Conservation (phyloP, 2,329 filamentous ascomycete species). For the Fusarium mundagurra region DNA sequence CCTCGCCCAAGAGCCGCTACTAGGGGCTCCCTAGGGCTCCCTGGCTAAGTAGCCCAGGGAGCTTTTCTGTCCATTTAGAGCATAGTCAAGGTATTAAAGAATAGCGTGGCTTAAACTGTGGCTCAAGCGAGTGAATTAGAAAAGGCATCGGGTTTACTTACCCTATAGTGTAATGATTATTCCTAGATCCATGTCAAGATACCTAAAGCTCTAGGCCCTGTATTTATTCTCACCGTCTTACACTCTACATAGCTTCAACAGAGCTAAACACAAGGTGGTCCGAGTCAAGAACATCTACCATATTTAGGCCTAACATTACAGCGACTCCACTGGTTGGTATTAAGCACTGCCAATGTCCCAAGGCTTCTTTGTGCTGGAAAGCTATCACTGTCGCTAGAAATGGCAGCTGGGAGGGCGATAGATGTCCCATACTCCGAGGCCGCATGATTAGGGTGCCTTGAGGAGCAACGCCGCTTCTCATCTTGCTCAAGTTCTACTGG, state of each 20-base stretch:
- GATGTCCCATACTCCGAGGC: not conserved
- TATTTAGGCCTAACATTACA: no score
- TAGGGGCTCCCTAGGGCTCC: constrained; percentile 3
- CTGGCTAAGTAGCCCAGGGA: not conserved
- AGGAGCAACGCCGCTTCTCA: not conserved
- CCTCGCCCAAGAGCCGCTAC: constrained; percentile 27
- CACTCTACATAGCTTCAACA: not conserved
- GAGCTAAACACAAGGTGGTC: not conserved
- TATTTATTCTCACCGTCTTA: not conserved
- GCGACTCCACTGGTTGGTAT: not conserved
- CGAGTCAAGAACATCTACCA: not conserved
- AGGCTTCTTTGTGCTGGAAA: not conserved
- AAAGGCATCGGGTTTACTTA: not conserved
- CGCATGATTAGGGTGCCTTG: not conserved
- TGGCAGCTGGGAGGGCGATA: not conserved
- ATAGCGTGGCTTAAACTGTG: constrained; percentile 4
- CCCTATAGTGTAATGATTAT: not conserved
- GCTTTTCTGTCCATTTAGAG: not conserved
- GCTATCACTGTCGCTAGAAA: not conserved
- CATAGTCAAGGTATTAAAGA: not conserved
- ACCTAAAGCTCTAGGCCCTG: not conserved
- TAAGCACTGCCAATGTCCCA: not conserved
- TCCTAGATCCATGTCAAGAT: not conserved
- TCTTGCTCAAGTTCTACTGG: not conserved
- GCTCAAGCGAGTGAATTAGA: not conserved